phyloP scores from a whole-genome alignment of 768 basidiomycete genomes.

The Epithele typhae region DNA sequence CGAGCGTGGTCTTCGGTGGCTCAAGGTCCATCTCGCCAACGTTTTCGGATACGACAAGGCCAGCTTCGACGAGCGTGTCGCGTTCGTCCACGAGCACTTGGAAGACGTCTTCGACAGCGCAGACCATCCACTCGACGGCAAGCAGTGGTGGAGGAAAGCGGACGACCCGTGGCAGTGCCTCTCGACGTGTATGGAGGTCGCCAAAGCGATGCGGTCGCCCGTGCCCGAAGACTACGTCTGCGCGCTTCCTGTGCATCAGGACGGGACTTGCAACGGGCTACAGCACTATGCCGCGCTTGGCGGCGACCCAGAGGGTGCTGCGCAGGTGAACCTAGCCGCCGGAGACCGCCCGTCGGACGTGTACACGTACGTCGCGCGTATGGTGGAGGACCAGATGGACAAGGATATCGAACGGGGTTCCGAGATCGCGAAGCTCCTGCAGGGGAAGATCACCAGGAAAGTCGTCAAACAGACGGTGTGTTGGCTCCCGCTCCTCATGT shows the following conservation, averaged over 20 bases:
- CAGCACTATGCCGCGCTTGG: slow-evolving; percentile 99
- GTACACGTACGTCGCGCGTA: slow-evolving; percentile 85
- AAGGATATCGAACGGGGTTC: slow-evolving; percentile 46
- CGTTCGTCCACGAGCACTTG: slow-evolving; percentile 67
- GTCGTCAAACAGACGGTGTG: slow-evolving; percentile 95
- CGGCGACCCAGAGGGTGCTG: slow-evolving; percentile 83
- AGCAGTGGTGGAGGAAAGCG: slow-evolving; percentile 84
- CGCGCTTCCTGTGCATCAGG: slow-evolving; percentile 90
- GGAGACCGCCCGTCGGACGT: slow-evolving; percentile 91
- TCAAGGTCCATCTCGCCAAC: slow-evolving; percentile 94
- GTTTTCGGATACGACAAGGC: slow-evolving; percentile 93
- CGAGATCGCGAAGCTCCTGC: slow-evolving; percentile 53
- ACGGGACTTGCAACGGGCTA: slow-evolving; percentile 96
- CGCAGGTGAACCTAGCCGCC: slow-evolving; percentile 86
- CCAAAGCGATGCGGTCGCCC: slow-evolving; percentile 68
- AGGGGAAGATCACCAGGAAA: slow-evolving; percentile 83
- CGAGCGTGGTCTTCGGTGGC: slow-evolving; percentile 82
- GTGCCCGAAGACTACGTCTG: slow-evolving; percentile 56
- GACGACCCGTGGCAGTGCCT: slow-evolving; percentile 99
- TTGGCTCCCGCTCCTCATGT: slow-evolving; percentile 4
- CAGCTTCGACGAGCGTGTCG: slow-evolving; percentile 87
- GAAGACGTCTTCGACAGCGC: slow-evolving; percentile 83
- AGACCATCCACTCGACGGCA: slow-evolving; percentile 73
- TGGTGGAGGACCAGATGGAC: slow-evolving; percentile 69
- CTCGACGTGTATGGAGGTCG: slow-evolving; percentile 88